A percentile compares a stretch with the other conserved stretches of the same genome.
phyloP scores from a whole-genome alignment of 495 filamentous ascomycete genomes.

The Aspergillus funiculosus region DNA sequence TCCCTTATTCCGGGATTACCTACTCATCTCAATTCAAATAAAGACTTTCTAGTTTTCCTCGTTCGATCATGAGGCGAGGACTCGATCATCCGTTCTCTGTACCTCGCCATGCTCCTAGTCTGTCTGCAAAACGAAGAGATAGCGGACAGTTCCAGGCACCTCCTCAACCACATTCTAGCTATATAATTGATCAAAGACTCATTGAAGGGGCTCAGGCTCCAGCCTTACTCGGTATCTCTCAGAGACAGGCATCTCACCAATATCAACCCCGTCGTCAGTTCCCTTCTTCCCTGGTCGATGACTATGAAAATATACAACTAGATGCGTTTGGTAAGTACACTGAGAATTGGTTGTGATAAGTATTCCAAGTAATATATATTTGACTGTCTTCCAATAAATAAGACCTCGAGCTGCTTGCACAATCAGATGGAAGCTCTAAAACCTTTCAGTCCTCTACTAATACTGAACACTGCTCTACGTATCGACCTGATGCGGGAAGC shows the following conservation, averaged over 20 bases:
- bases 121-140: conserved; percentile 3
- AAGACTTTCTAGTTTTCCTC: too few relatives aligned
- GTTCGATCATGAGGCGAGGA: conserved; percentile 1
- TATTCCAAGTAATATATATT: not conserved
- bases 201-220: conserved; percentile 25
- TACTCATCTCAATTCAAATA: too few relatives aligned
- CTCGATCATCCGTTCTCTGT: not conserved
- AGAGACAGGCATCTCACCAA: not conserved
- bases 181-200: conserved; percentile 24
- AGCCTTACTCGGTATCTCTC: conserved; percentile 7
- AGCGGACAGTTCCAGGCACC: not conserved
- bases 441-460: not conserved
- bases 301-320: conserved; percentile 21
- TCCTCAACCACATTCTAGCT: conserved; percentile 1
- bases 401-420: conserved; percentile 42
- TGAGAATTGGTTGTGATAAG: too few relatives aligned
- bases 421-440: conserved; percentile 15
- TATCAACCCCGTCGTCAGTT: not conserved
- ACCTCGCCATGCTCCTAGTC: not conserved
- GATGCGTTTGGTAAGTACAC: conserved; percentile 48
- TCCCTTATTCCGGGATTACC: not conserved
- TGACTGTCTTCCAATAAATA: not conserved
- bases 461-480: not conserved
- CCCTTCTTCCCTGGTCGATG: conserved; percentile 12
- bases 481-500: not conserved